Conservation (phyloP, 345 rosid genomes). For the Sonneratia alba region DNA sequence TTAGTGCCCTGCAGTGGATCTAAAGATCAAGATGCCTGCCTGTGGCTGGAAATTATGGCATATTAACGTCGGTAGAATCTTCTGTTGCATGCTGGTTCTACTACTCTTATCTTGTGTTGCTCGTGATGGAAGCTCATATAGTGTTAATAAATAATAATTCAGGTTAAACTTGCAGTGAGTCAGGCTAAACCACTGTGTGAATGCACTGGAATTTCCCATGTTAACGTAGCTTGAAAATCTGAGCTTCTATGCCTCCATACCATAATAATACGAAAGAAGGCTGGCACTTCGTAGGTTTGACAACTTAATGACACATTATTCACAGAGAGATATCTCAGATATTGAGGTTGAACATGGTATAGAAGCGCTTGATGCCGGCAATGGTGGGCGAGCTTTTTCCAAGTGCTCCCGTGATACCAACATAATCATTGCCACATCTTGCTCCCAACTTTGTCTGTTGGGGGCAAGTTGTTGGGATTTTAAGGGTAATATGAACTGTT, state of each 20-base stretch:
- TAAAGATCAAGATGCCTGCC: not conserved
- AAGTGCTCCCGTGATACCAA: too few relatives aligned
- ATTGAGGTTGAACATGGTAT: not conserved
- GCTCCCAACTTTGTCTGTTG: too few relatives aligned
- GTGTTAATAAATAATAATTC: not conserved
- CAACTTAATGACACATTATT: not conserved
- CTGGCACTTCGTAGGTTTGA: not conserved
- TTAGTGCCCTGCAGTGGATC: not conserved
- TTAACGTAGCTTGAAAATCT: not conserved
- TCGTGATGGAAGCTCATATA: not conserved
- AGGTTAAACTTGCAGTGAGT: not conserved
- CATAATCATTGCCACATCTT: too few relatives aligned
- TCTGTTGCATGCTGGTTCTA: not conserved
- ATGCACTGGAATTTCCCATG: not conserved
- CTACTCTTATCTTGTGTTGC: not conserved
- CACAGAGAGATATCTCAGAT: not conserved
- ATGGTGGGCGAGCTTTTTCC: too few relatives aligned
- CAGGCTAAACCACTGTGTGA: not conserved
- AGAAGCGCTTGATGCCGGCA: not conserved
- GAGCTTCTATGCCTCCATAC: not conserved
- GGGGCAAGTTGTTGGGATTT: too few relatives aligned
- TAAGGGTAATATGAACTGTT: too few relatives aligned
- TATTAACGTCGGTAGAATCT: not conserved
- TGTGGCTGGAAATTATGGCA: not conserved
- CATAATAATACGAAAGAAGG: not conserved